Evolutionary conservation across 2,329 filamentous ascomycete genomes (phyloP), one percentile per base, ranked within the genome.

Genomic region (Exserohilum turcica): DNA sequence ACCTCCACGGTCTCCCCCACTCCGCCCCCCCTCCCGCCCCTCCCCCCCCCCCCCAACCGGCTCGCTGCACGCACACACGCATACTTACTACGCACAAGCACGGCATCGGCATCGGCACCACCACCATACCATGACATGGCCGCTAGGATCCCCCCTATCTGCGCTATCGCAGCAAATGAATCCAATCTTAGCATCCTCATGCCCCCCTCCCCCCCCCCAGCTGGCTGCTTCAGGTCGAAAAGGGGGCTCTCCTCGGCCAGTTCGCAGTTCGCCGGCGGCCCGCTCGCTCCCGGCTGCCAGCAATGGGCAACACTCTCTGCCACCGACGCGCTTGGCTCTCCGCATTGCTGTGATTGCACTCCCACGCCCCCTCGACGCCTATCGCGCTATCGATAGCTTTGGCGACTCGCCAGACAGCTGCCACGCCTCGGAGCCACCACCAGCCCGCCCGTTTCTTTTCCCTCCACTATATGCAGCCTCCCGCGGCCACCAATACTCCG

Each of bases 271-370:
- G 51, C 51, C 52, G 59, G 52, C 61, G 60, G 60, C 48, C 60
- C 56, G 59, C 49, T 52, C 51, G 59, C 42, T 54, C 51, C 57
- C 48, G 51, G 38, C 43, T 60, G 48, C 15, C 9, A 32, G 36
- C 28, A 27, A n/a, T n/a, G n/a, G n/a, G n/a, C n/a, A n/a, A n/a
- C n/a, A n/a, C n/a, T n/a, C n/a, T n/a, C n/a, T 28, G 9, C 18
- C 13, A 15, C 21, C 33, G 24, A 43, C 44, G 39, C 15, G 42
- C 52, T 66, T 65, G 62, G 48, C 56, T 68, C 66, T 70, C 67
- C 67, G 61, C 68, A 69, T 63, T 16, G 15, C 33, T 66, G 66
- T 70, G 61, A 66, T 69, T 64, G 59, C 39, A 54, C 56, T 42
- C 63, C 60, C 56, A 59, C 52, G 59, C 51, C 51, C 52, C 57